These are phyloP conservation scores for Athelia psychrophila DNA, from an alignment of 1,284 basidiomycete genomes.

Conservation along the genomic window DNA sequence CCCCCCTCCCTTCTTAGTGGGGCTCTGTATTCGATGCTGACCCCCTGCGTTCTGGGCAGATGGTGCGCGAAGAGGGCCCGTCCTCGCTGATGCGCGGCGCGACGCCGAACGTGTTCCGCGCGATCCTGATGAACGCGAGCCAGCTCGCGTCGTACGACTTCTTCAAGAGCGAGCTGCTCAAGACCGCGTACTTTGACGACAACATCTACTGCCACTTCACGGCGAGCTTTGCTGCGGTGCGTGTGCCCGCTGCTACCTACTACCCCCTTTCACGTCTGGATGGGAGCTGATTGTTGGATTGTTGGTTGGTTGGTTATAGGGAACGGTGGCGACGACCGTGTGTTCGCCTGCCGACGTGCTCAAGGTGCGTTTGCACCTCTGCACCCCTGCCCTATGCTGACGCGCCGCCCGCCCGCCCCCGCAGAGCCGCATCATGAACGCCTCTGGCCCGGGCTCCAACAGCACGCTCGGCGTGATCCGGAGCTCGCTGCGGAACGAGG, in stretches of 20 bases:
- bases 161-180: conserved; percentile 80
- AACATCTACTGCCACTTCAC: conserved; percentile 82
- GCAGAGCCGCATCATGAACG: conserved; percentile 86
- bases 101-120: conserved; percentile 83
- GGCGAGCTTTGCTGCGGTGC: conserved; percentile 80
- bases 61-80: conserved; percentile 81
- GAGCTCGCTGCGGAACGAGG: conserved; percentile 74
- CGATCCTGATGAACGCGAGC: conserved; percentile 88
- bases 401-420: not conserved
- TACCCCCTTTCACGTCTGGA: not conserved
- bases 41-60: conserved; percentile 39
- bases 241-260: too few species aligned
- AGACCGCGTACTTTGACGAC: conserved; percentile 70
- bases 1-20: conserved; percentile 10
- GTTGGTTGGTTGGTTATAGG: conserved; percentile 48
- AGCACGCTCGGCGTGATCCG: conserved; percentile 73
- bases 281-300: not conserved
- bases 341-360: conserved; percentile 92
- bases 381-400: too few species aligned
- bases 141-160: conserved; percentile 92
- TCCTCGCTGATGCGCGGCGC: conserved; percentile 78
- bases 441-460: conserved; percentile 74
- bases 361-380: conserved; percentile 58
- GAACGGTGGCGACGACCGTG: conserved; percentile 91
- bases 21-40: not conserved